Evolutionary conservation across 257 asterid species (phyloP).

Genomic region (Plantago ovata): DNA sequence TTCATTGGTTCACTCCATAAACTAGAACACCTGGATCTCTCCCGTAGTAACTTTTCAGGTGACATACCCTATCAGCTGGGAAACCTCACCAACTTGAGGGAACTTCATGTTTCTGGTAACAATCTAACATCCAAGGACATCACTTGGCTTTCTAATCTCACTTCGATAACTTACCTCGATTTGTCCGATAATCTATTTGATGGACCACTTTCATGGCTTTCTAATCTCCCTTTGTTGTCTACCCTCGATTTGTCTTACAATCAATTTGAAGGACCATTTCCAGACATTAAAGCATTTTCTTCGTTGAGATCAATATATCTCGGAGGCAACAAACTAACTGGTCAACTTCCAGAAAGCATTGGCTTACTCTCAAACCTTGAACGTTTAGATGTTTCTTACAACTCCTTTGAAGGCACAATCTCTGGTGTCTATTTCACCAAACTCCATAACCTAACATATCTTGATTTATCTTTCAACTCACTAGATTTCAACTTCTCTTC

Average conservation of each 20-base stretch:
- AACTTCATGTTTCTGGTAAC: neutral
- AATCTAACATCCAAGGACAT: neutral
- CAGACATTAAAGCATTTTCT: neutral
- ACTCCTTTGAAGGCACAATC: neutral
- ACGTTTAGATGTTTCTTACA: neutral
- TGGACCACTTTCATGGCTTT: slow-evolving; percentile 1
- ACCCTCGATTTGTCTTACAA: neutral
- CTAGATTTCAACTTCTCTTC: neutral
- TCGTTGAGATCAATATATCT: neutral
- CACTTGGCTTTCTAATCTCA: neutral
- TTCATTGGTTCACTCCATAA: neutral
- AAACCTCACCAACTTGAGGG: neutral
- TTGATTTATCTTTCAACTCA: neutral
- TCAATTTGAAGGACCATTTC: neutral
- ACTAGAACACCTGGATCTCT: neutral
- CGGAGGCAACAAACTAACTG: neutral
- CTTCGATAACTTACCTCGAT: neutral
- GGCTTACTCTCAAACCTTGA: neutral
- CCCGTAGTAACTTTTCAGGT: neutral
- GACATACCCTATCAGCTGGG: neutral
- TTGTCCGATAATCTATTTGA: neutral
- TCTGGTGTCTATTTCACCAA: neutral
- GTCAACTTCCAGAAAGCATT: neutral
- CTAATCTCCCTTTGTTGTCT: neutral
- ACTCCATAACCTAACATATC: neutral